Conservation (phyloP, 768 basidiomycete species). For the Lyophyllum decastes region DNA sequence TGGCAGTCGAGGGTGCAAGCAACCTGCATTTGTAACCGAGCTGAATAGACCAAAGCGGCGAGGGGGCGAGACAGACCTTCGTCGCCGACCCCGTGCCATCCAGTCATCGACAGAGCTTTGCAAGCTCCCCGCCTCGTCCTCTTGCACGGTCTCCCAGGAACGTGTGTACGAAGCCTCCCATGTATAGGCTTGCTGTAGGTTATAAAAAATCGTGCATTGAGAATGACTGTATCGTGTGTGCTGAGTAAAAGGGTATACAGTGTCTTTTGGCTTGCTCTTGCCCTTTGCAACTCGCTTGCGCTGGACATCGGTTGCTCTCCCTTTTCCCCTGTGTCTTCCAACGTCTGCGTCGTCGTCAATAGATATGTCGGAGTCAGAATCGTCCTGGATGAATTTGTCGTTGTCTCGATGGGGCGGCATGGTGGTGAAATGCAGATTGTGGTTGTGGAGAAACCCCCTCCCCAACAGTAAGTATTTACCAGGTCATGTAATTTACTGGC, state of each 20-base stretch:
- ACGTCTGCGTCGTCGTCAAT: slow-evolving; percentile 51
- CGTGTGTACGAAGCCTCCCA: slow-evolving; percentile 97
- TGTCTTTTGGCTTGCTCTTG: slow-evolving; percentile 60
- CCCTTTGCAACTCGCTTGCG: slow-evolving; percentile 27
- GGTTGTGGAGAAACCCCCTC: no score
- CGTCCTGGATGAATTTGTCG: slow-evolving; percentile 51
- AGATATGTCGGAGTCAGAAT: slow-evolving; percentile 76
- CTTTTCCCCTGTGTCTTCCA: slow-evolving; percentile 45
- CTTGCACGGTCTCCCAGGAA: slow-evolving; percentile 96
- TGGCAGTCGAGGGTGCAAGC: slow-evolving; percentile 79
- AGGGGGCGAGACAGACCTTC: slow-evolving; percentile 55
- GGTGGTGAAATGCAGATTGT: not conserved
- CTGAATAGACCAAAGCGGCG: slow-evolving; percentile 2
- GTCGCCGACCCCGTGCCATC: slow-evolving; percentile 81
- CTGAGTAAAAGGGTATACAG: slow-evolving; percentile 24
- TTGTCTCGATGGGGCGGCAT: slow-evolving; percentile 38
- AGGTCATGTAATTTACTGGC: no score
- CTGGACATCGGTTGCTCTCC: slow-evolving; percentile 33
- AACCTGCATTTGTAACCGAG: slow-evolving; percentile 44
- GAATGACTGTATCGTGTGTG: not conserved
- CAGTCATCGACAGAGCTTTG: slow-evolving; percentile 88
- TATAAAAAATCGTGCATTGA: slow-evolving; percentile 4
- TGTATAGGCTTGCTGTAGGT: slow-evolving; percentile 74
- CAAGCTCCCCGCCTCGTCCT: slow-evolving; percentile 91
- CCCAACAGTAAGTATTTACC: no score